Evolutionary conservation across 2,329 filamentous ascomycete species (phyloP), one percentile per base, ranked within the genome.

Genomic region (Penicillium thymicola): DNA sequence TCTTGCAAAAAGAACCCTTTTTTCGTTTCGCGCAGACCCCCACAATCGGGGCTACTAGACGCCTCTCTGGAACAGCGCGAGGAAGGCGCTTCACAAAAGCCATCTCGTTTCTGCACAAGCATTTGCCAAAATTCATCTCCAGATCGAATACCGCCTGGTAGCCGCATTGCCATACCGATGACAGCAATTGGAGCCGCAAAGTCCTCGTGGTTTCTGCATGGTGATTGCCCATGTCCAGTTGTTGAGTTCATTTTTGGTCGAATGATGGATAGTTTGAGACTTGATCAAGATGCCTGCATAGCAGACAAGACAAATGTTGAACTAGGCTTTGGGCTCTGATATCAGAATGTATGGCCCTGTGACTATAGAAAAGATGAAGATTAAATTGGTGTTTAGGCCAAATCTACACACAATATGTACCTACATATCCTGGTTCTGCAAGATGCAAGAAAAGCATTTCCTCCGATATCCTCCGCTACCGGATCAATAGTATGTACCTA

Each of bases 1-100:
- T 72, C 65, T 4, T 73, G 59, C 0, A 75, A 59, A 41, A 72
- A 73, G 47, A 73, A 67, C 0, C 65, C 67, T 48, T 60, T 47
- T 10, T 55, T 59, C 0, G 58, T 62, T 27, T 55, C 56, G 7
- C 57, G 51, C 0, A 43, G 51, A 5, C 51, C 46, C 4, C 61
- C 56, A 14, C 59, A 62, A 36, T 62, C 43, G 9, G 64, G 46
- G 18, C 65, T 58, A 30, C 66, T 65, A 40, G 65, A 70, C 2
- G 62, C 62, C 27, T 67, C 64, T 38, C 68, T 67, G 30, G 65
- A 68, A 32, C 70, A 48, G 3, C 63, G 58, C 8, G 58, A 49
- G 2, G 70, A 67, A 14, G 71, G 47, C 13, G 18, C 52, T n/a
- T 65, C 52, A 7, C 54, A 57, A 27, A 56, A 53, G 0, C 62